Evolutionary conservation across 2,329 filamentous ascomycete species (phyloP), one percentile per base, ranked within the genome.

Genomic region (Nigrospora osmanthi): DNA sequence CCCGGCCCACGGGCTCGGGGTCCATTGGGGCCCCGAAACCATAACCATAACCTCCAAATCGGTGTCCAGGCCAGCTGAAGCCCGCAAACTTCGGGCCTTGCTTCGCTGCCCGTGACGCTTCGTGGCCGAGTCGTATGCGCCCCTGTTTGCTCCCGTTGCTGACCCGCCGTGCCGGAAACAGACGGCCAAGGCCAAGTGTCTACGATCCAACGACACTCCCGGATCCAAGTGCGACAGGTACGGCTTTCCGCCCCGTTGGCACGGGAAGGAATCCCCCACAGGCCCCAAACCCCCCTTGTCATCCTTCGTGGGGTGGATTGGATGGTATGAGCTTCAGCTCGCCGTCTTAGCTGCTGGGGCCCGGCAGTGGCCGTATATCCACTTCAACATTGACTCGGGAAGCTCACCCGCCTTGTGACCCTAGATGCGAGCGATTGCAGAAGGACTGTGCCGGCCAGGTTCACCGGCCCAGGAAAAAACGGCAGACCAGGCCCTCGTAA

Each of bases 391-490:
- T 42, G 35, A 46, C 49, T 53, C 46, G 23, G 23, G 23, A 28
- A 28, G 23, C 23, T 28, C 23, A 28, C 23, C 6, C 23, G 6
- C 23, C 23, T 46, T n/a, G 19, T 6, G 15, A 31, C 17, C n/a
- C 28, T 50, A 75, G 72, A 47, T 76, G 73, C 47, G 64, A 72
- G 46, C 61, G 73, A 13, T 57, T 76, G 6, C 63, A 65, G 34
- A 76, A 75, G 49, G 64, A 69, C 32, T 76, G 73, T 47, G 58
- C 63, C 0, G 62, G 60, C 11, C 72, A 76, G 51, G 56, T 73
- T 23, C 72, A 73, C 51, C 67, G 65, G 19, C 70, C 70, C 4
- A 64, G 73, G 30, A 76, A 76, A 57, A 76, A 76, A 61, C 64
- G 73, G 51, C 67, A 71, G 31, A 62, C 60, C 32, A 74, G 70